phyloP scores from a whole-genome alignment of 179 eudicot species.

The Silene vulgaris region DNA sequence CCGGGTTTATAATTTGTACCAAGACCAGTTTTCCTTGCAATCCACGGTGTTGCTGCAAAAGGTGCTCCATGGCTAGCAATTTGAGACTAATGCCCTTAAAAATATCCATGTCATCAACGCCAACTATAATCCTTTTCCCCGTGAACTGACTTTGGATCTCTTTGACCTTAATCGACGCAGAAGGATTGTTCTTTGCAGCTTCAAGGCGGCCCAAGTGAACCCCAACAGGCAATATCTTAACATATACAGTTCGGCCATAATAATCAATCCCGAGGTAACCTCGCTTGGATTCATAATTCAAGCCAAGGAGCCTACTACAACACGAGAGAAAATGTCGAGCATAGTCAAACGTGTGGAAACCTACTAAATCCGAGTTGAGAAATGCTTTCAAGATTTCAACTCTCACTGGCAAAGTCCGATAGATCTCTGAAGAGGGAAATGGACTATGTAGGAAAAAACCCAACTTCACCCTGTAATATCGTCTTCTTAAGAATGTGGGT shows the following conservation, averaged over 20 bases:
- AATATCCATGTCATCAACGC: slow-evolving; percentile 50
- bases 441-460: slow-evolving; percentile 41
- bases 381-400: slow-evolving; percentile 36
- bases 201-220: slow-evolving; percentile 34
- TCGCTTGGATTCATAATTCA: slow-evolving; percentile 39
- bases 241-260: slow-evolving; percentile 37
- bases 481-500: slow-evolving; percentile 40
- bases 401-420: slow-evolving; percentile 39
- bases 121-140: slow-evolving; percentile 33
- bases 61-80: slow-evolving; percentile 35
- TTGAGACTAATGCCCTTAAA: slow-evolving; percentile 45
- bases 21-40: slow-evolving; percentile 33
- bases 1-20: slow-evolving; percentile 41
- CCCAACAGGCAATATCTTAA: slow-evolving; percentile 38
- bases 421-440: slow-evolving; percentile 43
- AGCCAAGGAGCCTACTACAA: slow-evolving; percentile 38
- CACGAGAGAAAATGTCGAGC: slow-evolving; percentile 44
- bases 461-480: slow-evolving; percentile 33
- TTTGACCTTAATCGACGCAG: slow-evolving; percentile 31
- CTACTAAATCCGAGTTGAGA: slow-evolving; percentile 36
- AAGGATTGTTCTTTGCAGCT: slow-evolving; percentile 35
- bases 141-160: slow-evolving; percentile 33
- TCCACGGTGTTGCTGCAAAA: slow-evolving; percentile 23
- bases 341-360: slow-evolving; percentile 41
- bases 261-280: slow-evolving; percentile 42